Evolutionary conservation across 2,329 filamentous ascomycete genomes (phyloP).

Genomic region (Colletotrichum caudatum): DNA sequence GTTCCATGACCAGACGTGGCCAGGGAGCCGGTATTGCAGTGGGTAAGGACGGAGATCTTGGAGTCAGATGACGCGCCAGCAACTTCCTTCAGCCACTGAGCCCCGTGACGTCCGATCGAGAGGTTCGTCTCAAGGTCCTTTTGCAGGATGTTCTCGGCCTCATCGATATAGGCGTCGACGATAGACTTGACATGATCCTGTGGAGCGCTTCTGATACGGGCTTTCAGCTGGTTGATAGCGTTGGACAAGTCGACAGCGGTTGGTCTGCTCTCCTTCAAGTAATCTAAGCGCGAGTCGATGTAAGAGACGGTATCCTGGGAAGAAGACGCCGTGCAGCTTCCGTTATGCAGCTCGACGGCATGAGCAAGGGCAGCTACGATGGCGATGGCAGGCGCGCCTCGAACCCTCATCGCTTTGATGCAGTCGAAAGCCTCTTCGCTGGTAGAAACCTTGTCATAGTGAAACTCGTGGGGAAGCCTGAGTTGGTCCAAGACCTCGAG

Average conservation of each 20-base stretch:
- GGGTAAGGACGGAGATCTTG: conserved; percentile 86
- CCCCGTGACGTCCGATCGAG: conserved; percentile 84
- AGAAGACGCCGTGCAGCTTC: conserved; percentile 59
- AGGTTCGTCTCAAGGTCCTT: conserved; percentile 91
- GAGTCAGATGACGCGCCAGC: conserved; percentile 60
- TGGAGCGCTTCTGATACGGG: conserved; percentile 64
- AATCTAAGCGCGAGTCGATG: conserved; percentile 83
- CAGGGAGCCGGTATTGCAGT: conserved; percentile 97
- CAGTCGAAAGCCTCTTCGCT: conserved; percentile 84
- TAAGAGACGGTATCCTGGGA: conserved; percentile 73
- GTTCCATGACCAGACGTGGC: conserved; percentile 98
- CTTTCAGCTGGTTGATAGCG: conserved; percentile 84
- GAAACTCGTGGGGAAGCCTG: conserved; percentile 82
- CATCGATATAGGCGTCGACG: conserved; percentile 77
- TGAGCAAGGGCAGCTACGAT: conserved; percentile 95
- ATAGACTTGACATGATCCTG: conserved; percentile 62
- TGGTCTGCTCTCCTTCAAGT: conserved; percentile 88
- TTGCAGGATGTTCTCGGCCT: conserved; percentile 87
- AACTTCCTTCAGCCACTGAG: conserved; percentile 81
- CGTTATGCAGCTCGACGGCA: conserved; percentile 82
- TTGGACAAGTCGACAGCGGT: conserved; percentile 96
- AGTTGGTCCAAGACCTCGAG: conserved; percentile 86
- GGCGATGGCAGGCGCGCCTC: conserved; percentile 91
- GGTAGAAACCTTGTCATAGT: conserved; percentile 79
- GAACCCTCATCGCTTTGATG: conserved; percentile 82